Conservation (phyloP, 2,329 filamentous ascomycete genomes). For the Plenodomus tracheiphilus region DNA sequence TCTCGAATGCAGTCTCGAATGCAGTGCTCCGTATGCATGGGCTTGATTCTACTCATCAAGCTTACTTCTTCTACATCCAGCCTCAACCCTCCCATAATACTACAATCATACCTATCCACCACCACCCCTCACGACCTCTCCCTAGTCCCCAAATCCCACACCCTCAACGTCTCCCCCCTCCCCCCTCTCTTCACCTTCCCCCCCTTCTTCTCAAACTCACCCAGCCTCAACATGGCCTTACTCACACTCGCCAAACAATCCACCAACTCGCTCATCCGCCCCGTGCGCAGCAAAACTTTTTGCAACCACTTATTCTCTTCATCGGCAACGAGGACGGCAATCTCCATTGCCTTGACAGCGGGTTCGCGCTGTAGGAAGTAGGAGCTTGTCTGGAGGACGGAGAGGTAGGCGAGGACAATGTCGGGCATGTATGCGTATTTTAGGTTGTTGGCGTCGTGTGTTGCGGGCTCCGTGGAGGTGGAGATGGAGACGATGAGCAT, state of each 20-base stretch:
- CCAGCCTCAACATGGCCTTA: conserved; percentile 66
- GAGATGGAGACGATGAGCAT: conserved; percentile 35
- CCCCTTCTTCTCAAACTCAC: conserved; percentile 43
- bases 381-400: conserved; percentile 77
- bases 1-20: no score
- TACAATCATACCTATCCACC: neutral
- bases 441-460: conserved; percentile 64
- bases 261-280: conserved; percentile 51
- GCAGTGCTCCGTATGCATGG: no score
- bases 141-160: conserved; percentile 47
- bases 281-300: conserved; percentile 43
- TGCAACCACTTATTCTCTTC: conserved; percentile 38
- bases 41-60: no score
- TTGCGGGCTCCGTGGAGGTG: conserved; percentile 21
- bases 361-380: conserved; percentile 73
- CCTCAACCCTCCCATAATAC: no score
- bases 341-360: conserved; percentile 82
- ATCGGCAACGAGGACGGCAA: conserved; percentile 72
- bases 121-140: conserved; percentile 1
- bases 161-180: conserved; percentile 47
- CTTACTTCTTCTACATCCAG: no score
- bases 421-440: conserved; percentile 83
- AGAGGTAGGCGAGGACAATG: conserved; percentile 80
- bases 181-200: conserved; percentile 47
- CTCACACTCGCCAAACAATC: conserved; percentile 73